Base-by-base conservation (phyloP, 2,329 filamentous ascomycete genomes). In the Venturia nashicola region DNA sequence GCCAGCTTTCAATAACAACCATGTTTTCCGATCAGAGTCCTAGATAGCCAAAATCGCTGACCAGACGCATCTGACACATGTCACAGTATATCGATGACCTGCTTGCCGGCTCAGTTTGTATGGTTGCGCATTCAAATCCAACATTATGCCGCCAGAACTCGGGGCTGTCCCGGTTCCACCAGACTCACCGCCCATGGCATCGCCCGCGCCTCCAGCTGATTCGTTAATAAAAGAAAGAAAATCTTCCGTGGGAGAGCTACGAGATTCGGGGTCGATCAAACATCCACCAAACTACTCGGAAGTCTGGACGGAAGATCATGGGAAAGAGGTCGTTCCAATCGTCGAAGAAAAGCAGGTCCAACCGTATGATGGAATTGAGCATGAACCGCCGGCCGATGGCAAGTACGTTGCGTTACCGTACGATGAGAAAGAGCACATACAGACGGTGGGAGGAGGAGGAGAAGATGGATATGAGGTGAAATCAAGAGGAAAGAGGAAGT, bases 281-380 rank as follows among this genome's bases (percentile, higher is more conserved):
- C 36, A n/a, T 36, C 59, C 59, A 60, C 42, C 59, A 14, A 5
- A 43, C 39, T 60, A 34, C 6, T 43, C 59, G 39, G 39, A 44
- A 14, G 12, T 44, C 6, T 60, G 59, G 36, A 44, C 36, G 39
- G 59, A 60, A 32, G 59, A 60, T 27, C 39, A 44, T 32, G 36
- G 59, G 39, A 60, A 60, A 60, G 59, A 60, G 59, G 65, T 32
- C 6, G 36, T 61, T 57, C 54, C 51, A n/a, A 40, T 62, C 43
- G 59, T 40, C 5, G 42, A 64, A 43, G 46, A 61, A 61, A 46
- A 62, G 61, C 20, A 60, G 23, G 59, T 60, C 20, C 18, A n/a
- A 18, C 9, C 42, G 39, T 18, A 60, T 18, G 39, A 60, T 42
- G 59, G 59, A 16, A 42, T 60, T 60, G 59, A 60, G 42, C 39